Conservation (phyloP, 139 green algal species). For the Chlamydomonas urium region DNA sequence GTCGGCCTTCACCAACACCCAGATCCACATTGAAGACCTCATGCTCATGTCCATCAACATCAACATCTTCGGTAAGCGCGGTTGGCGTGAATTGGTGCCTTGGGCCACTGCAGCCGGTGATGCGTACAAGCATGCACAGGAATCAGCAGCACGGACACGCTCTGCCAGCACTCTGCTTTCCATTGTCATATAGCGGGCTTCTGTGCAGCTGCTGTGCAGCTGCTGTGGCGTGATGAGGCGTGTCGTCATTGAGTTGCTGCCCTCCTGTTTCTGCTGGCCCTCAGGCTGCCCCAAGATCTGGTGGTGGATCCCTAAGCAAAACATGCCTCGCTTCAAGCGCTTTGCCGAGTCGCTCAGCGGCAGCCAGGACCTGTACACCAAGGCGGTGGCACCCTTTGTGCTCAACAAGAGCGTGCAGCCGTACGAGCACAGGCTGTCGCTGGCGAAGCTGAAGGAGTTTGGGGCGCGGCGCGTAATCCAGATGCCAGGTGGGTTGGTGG, state of each 20-base stretch:
- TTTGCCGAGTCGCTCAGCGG: conserved; percentile 8
- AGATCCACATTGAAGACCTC: conserved; percentile 32
- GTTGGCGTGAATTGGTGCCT: no score
- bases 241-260: background rate
- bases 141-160: no score
- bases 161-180: no score
- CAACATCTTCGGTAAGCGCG: conserved; percentile 28
- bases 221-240: no score
- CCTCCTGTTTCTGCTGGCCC: background rate
- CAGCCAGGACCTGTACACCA: conserved; percentile 29
- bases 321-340: conserved; percentile 16
- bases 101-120: no score
- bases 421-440: conserved; percentile 15
- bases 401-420: conserved; percentile 3
- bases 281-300: conserved; percentile 21
- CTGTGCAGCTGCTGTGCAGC: no score
- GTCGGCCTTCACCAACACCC: conserved; percentile 27
- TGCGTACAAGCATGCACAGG: no score
- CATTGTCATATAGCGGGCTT: no score
- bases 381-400: conserved; percentile 23
- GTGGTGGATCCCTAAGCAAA: conserved; percentile 26
- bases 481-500: conserved; percentile 21
- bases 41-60: conserved; percentile 39
- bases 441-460: conserved; percentile 16
- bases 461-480: conserved; percentile 20